Conservation (phyloP, 2,329 filamentous ascomycete genomes). For the Sclerotinia minor region DNA sequence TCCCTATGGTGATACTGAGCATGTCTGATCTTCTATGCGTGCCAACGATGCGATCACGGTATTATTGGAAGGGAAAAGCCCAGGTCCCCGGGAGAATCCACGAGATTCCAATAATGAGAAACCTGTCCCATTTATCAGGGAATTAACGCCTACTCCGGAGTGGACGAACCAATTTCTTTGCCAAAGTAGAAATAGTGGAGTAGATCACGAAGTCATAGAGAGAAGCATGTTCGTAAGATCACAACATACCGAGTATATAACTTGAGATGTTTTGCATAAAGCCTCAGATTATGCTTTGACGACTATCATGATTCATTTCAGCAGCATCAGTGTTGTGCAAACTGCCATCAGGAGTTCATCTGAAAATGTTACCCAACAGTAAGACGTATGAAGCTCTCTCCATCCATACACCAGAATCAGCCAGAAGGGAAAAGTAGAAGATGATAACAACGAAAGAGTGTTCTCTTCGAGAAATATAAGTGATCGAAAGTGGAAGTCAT, state of each 20-base stretch:
- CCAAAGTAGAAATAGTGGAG: conserved; percentile 9
- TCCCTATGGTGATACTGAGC: conserved; percentile 13
- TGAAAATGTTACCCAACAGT: not conserved
- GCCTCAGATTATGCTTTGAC: not conserved
- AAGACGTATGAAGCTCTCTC: not conserved
- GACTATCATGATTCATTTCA: not conserved
- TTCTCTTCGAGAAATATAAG: no score
- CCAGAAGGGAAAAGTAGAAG: not conserved
- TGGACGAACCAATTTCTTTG: conserved; percentile 9
- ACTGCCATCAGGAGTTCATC: not conserved
- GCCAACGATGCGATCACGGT: not conserved
- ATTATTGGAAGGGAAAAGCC: not conserved
- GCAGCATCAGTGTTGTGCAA: not conserved
- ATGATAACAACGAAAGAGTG: not conserved
- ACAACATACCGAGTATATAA: not conserved
- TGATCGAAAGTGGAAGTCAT: not conserved
- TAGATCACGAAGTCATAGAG: not conserved
- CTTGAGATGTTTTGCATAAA: conserved; percentile 15
- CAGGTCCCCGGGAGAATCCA: not conserved
- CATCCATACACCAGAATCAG: not conserved
- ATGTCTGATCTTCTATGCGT: conserved; percentile 16
- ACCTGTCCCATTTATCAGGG: not conserved
- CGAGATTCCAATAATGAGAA: not conserved
- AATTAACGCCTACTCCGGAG: not conserved
- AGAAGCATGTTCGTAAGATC: conserved; percentile 6